phyloP scores from a whole-genome alignment of 495 filamentous ascomycete genomes.

The Aspergillus wentii region DNA sequence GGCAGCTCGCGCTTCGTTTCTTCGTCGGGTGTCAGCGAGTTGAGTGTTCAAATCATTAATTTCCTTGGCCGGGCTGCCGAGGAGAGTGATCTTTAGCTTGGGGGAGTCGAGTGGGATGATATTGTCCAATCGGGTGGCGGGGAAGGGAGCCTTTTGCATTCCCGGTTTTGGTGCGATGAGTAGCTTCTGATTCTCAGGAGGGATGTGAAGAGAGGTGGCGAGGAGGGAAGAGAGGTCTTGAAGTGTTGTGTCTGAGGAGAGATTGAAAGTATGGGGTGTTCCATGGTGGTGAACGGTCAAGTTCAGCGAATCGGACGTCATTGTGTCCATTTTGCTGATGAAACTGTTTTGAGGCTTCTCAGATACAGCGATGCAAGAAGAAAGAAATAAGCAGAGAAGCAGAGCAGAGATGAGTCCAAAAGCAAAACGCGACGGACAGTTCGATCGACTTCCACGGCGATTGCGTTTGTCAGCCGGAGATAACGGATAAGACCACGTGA shows the following conservation, averaged over 20 bases:
- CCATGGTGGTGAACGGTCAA: constrained; percentile 58
- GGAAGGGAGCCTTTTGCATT: constrained; percentile 61
- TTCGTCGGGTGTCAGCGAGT: constrained; percentile 31
- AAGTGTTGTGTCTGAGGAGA: constrained; percentile 66
- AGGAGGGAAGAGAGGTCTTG: constrained; percentile 59
- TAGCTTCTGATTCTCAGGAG: constrained; percentile 67
- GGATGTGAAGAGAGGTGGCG: constrained; percentile 54
- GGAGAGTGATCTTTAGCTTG: constrained; percentile 38
- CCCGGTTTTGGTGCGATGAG: constrained; percentile 66
- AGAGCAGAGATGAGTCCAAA: background rate
- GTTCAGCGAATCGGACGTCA: constrained; percentile 22
- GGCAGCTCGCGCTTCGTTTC: constrained; percentile 31
- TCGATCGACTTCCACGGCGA: constrained; percentile 26
- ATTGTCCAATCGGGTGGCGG: constrained; percentile 21
- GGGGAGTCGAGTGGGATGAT: constrained; percentile 44
- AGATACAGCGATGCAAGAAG: constrained; percentile 1
- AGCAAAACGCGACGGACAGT: constrained; percentile 3
- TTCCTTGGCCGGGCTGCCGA: constrained; percentile 31
- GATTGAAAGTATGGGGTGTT: constrained; percentile 65
- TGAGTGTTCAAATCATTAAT: constrained; percentile 36
- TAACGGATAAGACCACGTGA: constrained; percentile 6
- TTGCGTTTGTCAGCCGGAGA: constrained; percentile 35
- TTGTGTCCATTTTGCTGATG: background rate
- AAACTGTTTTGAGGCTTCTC: background rate
- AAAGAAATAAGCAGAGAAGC: background rate